phyloP scores from a whole-genome alignment of 805 yeast species.

The Dipodascus geniculatus region DNA sequence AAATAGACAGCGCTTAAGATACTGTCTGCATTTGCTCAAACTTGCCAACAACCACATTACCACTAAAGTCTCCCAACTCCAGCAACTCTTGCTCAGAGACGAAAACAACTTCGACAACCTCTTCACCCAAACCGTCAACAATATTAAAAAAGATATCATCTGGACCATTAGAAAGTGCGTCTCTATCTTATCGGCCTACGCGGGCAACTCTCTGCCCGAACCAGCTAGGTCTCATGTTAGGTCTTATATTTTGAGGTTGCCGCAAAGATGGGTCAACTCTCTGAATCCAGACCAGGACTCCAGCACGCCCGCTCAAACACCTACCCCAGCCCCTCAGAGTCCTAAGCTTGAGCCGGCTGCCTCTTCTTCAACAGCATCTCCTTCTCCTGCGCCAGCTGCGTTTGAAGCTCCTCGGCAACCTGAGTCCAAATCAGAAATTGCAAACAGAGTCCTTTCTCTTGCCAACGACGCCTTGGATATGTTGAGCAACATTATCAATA shows the following conservation, averaged over 20 bases:
- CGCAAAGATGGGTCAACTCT: slow-evolving; percentile 53
- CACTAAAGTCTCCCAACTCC: slow-evolving; percentile 51
- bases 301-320: slow-evolving; percentile 1
- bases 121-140: slow-evolving; percentile 17
- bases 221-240: slow-evolving; percentile 74
- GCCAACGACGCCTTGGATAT: slow-evolving; percentile 86
- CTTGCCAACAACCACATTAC: slow-evolving; percentile 72
- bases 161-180: slow-evolving; percentile 84
- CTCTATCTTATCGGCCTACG: slow-evolving; percentile 72
- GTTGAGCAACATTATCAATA: slow-evolving; percentile 70
- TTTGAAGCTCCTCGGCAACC: neutral
- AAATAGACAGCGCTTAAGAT: slow-evolving; percentile 61
- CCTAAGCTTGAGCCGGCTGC: neutral
- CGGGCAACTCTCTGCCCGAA: slow-evolving; percentile 63
- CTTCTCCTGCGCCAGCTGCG: slow-evolving; percentile 5
- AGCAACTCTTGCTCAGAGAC: slow-evolving; percentile 34
- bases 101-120: slow-evolving; percentile 11
- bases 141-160: slow-evolving; percentile 68
- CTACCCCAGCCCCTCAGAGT: slow-evolving; percentile 5
- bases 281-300: slow-evolving; percentile 15
- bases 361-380: neutral
- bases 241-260: slow-evolving; percentile 63
- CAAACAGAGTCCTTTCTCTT: slow-evolving; percentile 63
- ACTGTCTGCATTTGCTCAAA: slow-evolving; percentile 67
- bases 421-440: slow-evolving; percentile 25